Percentiles rank a stretch among this genome's conserved stretches.
These are phyloP conservation scores for Linderniella brevidens DNA, from an alignment of 257 asterid genomes.

Conservation along the genomic window DNA sequence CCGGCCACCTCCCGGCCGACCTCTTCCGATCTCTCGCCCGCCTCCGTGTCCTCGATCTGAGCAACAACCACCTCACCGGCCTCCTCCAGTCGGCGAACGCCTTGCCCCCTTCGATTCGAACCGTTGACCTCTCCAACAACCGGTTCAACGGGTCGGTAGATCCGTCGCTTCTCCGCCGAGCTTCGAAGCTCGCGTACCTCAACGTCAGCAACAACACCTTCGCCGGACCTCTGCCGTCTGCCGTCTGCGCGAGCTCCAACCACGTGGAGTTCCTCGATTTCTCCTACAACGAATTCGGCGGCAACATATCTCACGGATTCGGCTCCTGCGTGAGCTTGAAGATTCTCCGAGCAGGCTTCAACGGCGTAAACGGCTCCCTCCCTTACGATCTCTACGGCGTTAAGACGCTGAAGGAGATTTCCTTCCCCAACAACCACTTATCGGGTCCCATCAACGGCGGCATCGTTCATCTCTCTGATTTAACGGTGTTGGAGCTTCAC, in stretches of 20 bases:
- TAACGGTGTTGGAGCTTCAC: slow-evolving; percentile 26
- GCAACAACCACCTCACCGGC: slow-evolving; percentile 17
- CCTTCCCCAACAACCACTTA: slow-evolving; percentile 21
- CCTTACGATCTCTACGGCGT: slow-evolving; percentile 19
- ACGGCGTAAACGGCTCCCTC: slow-evolving; percentile 20
- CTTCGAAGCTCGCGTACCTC: slow-evolving; percentile 13
- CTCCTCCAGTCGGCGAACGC: too few relatives aligned
- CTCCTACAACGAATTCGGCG: slow-evolving; percentile 22
- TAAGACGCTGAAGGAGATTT: slow-evolving; percentile 15
- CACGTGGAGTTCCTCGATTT: slow-evolving; percentile 19
- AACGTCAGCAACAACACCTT: slow-evolving; percentile 31
- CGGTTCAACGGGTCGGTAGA: slow-evolving; percentile 17
- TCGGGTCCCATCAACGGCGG: slow-evolving; percentile 19
- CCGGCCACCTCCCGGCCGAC: slow-evolving; percentile 15
- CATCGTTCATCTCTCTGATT: slow-evolving; percentile 16
- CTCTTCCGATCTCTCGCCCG: background rate
- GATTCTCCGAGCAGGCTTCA: slow-evolving; percentile 26
- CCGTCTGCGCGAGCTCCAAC: slow-evolving; percentile 17
- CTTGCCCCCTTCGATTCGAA: slow-evolving; percentile 8
- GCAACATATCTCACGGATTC: slow-evolving; percentile 11
- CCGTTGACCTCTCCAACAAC: slow-evolving; percentile 23
- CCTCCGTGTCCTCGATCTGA: slow-evolving; percentile 11
- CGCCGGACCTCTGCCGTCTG: slow-evolving; percentile 19
- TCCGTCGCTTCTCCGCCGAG: slow-evolving; percentile 7
- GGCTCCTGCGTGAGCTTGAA: slow-evolving; percentile 13